Base-by-base conservation (phyloP, 176 grass and related monocot species). In the Oryza rufipogon region DNA sequence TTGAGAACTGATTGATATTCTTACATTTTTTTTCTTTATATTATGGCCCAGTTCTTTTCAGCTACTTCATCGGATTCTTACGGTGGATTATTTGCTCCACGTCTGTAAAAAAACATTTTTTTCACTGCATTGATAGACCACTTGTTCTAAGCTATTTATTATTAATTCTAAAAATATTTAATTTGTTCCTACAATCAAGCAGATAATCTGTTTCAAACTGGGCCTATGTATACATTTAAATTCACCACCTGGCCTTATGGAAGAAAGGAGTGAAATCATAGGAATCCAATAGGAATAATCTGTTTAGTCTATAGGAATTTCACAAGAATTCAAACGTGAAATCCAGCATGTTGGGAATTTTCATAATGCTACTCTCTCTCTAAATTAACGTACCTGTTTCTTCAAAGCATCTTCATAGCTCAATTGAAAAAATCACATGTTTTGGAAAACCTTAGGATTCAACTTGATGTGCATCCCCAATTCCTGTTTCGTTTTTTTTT, bases 1-100 rank as follows among this genome's bases (percentile, higher is more conserved):
- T 78, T 83, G 17, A 67, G 4, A 44, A 60, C 17, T 22, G 6
- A 69, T 73, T 78, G 32, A 17, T 19, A 9, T 73, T 74, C 61
- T 41, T 49, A 66, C 42, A 69, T 69, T 71, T 6, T 6, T 5
- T 63, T 74, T 74, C 11, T 48, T 47, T 46, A 8, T 61, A 75
- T 19, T 42, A 42, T 42, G 41, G 41, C 41, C 41, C 41, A 9
- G 41, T 42, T 42, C 41, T 42, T 42, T 42, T 42, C 7, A 42
- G 41, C 41, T 42, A 42, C 41, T 42, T 42, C 41, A 42, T 42
- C 41, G 8, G 41, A 42, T 42, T 9, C 1, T 42, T 42, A 42
- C 41, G 41, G 41, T 42, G 41, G 41, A 42, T 42, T 9, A 42
- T 42, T 9, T 42, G 6, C 41, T 42, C 41, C 41, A 42, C 7